These are phyloP conservation scores for Colletotrichum musicola DNA, from an alignment of 2,329 filamentous ascomycete genomes.

Conservation along the genomic window DNA sequence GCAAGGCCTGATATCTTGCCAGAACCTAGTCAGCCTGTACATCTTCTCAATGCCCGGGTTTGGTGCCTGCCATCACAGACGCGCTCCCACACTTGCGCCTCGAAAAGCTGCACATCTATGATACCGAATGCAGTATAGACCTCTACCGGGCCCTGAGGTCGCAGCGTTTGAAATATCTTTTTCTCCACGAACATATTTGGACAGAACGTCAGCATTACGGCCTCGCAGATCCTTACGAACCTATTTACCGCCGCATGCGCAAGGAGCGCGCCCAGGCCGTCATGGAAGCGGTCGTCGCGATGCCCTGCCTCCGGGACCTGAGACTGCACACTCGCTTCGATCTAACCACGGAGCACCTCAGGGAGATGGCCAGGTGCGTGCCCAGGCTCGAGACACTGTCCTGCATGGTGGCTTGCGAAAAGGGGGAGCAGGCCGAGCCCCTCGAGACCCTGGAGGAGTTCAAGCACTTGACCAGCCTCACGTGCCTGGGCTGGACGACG, in stretches of 20 bases:
- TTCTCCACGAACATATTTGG: too few species aligned
- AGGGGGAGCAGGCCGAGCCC: background rate
- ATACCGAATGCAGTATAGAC: background rate
- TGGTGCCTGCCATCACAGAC: constrained; percentile 20
- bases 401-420: background rate
- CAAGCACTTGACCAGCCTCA: constrained; percentile 18
- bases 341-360: background rate
- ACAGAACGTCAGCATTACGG: too few species aligned
- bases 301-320: constrained; percentile 25
- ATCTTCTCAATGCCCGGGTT: constrained; percentile 17
- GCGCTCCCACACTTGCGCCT: constrained; percentile 14
- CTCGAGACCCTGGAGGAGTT: constrained; percentile 7
- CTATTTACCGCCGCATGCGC: too few species aligned
- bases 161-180: background rate
- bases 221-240: too few species aligned
- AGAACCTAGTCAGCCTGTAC: constrained; percentile 7
- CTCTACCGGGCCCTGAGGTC: background rate
- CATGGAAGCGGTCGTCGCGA: constrained; percentile 20
- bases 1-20: constrained; percentile 3
- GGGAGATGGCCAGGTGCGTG: background rate
- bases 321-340: constrained; percentile 16
- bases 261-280: background rate
- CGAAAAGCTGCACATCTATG: constrained; percentile 5
- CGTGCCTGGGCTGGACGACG: background rate
- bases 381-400: constrained; percentile 9